A percentile compares a stretch with the other conserved stretches of the same genome.
These are phyloP conservation scores for Coleophoma eucalyptorum DNA, from an alignment of 2,329 filamentous ascomycete species.

Conservation along the genomic window DNA sequence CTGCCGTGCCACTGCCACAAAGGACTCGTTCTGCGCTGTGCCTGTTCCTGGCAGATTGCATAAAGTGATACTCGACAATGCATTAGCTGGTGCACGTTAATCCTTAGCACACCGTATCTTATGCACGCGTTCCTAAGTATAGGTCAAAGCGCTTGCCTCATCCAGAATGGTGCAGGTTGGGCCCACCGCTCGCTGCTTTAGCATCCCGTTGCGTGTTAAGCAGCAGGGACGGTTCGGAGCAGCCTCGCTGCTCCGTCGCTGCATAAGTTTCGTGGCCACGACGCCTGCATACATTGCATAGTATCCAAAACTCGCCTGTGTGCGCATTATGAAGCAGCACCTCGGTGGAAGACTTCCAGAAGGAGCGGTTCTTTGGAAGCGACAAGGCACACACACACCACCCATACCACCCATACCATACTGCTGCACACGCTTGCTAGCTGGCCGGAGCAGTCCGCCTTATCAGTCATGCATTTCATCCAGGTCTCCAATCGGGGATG, in stretches of 20 bases:
- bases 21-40: background rate
- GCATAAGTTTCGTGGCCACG: background rate
- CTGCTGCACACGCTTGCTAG: background rate
- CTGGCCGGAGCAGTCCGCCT: background rate
- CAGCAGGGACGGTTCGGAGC: too few species aligned
- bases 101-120: background rate
- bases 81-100: background rate
- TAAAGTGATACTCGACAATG: background rate
- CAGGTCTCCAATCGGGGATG: slow-evolving; percentile 1
- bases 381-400: too few species aligned
- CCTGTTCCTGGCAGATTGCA: background rate
- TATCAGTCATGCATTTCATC: slow-evolving; percentile 5
- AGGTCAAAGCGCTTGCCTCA: background rate
- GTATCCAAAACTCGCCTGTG: background rate
- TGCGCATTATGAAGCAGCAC: background rate
- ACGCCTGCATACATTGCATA: background rate
- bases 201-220: too few species aligned
- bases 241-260: background rate
- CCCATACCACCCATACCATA: too few species aligned
- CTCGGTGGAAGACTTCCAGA: slow-evolving; percentile 18
- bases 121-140: background rate
- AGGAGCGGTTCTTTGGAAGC: slow-evolving; percentile 4
- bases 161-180: too few species aligned
- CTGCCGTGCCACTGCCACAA: background rate
- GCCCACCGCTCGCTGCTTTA: too few species aligned